A percentile compares a stretch with the other conserved stretches of the same genome.
Conservation (phyloP, 2,329 filamentous ascomycete genomes). For the Coniochaeta ligniaria region DNA sequence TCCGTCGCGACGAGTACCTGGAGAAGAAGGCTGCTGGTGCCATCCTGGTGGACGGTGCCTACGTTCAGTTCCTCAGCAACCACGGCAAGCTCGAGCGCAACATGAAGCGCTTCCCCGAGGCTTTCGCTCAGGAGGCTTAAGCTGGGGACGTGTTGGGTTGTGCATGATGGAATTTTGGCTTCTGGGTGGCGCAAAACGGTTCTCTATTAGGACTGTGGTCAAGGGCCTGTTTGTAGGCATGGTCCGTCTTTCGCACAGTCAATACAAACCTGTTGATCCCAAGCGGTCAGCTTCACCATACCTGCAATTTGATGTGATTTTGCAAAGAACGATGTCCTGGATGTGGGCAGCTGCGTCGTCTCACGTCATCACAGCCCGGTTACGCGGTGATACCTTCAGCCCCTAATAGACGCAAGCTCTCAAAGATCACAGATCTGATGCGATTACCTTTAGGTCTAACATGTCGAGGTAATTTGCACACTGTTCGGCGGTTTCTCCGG, state of each 20-base stretch:
- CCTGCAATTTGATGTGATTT: neutral
- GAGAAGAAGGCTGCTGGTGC: conserved; percentile 88
- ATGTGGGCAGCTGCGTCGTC: neutral
- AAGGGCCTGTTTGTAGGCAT: conserved; percentile 16
- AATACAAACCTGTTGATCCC: conserved; percentile 16
- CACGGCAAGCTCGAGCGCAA: conserved; percentile 80
- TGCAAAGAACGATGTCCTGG: neutral
- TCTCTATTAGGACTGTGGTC: conserved; percentile 19
- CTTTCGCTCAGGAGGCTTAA: conserved; percentile 61
- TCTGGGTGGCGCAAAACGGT: conserved; percentile 20
- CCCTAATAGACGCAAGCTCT: too few relatives aligned
- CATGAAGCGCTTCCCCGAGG: conserved; percentile 90
- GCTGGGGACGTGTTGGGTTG: conserved; percentile 9
- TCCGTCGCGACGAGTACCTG: conserved; percentile 95
- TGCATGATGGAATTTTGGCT: conserved; percentile 13
- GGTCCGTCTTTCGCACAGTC: conserved; percentile 18
- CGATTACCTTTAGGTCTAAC: too few relatives aligned
- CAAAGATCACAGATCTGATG: too few relatives aligned
- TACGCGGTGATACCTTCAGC: too few relatives aligned
- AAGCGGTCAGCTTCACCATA: conserved; percentile 6
- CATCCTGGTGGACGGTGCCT: conserved; percentile 96
- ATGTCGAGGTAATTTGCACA: too few relatives aligned
- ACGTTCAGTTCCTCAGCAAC: conserved; percentile 98
- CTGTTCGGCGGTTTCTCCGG: neutral
- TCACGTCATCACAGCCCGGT: too few relatives aligned